Conservation (phyloP, 1,284 basidiomycete species). For the Moesziomyces aphidis region DNA sequence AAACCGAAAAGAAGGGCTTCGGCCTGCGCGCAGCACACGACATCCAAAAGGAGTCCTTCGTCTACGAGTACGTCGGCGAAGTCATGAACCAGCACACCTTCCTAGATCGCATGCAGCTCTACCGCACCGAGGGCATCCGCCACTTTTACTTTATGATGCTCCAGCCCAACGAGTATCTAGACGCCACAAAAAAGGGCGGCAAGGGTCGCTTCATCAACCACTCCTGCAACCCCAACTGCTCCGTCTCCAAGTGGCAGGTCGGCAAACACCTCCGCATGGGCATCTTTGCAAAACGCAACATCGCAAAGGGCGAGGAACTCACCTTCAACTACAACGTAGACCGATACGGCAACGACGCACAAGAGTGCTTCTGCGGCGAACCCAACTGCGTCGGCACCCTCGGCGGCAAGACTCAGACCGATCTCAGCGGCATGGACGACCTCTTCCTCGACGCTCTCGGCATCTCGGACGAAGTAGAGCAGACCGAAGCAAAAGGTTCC, state of each 20-base stretch:
- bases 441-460: constrained; percentile 96
- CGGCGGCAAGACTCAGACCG: constrained; percentile 98
- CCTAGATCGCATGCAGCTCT: constrained; percentile 91
- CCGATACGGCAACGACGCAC: constrained; percentile 96
- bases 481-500: constrained; percentile 80
- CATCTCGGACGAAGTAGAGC: constrained; percentile 89
- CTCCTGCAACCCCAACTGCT: constrained; percentile 97
- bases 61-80: constrained; percentile 98
- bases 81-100: constrained; percentile 90
- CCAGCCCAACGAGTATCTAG: constrained; percentile 98
- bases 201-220: constrained; percentile 98
- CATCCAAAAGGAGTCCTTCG: constrained; percentile 82
- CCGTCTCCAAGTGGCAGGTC: constrained; percentile 99
- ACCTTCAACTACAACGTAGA: constrained; percentile 99
- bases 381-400: constrained; percentile 94
- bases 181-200: constrained; percentile 96
- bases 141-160: constrained; percentile 99
- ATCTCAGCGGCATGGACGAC: constrained; percentile 91
- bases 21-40: constrained; percentile 83
- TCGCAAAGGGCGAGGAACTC: constrained; percentile 87
- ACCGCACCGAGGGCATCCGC: constrained; percentile 89
- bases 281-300: constrained; percentile 90
- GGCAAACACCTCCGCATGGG: constrained; percentile 94
- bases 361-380: constrained; percentile 95
- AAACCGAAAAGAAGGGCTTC: constrained; percentile 95